Conservation (phyloP, 495 filamentous ascomycete species). For the Penicillium bovifimosum region DNA sequence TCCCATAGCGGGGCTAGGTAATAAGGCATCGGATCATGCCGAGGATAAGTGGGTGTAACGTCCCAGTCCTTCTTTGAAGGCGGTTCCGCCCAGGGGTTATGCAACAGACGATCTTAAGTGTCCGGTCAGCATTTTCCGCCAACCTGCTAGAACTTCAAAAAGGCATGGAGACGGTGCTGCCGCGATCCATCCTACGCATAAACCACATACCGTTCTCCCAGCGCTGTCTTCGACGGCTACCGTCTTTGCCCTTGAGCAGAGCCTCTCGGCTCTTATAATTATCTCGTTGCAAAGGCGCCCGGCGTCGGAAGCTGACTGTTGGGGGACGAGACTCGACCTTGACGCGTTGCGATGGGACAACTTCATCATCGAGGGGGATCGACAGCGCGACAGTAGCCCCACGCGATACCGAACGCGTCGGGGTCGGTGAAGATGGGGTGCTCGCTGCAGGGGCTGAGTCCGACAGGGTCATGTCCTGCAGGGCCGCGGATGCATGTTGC, state of each 20-base stretch:
- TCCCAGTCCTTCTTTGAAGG: slow-evolving; percentile 75
- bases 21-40: slow-evolving; percentile 72
- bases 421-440: slow-evolving; percentile 15
- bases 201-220: slow-evolving; percentile 85
- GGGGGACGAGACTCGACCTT: slow-evolving; percentile 24
- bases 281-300: slow-evolving; percentile 51
- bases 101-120: slow-evolving; percentile 68
- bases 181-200: not conserved
- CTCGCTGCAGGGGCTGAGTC: slow-evolving; percentile 20
- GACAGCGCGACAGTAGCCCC: slow-evolving; percentile 41
- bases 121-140: slow-evolving; percentile 4
- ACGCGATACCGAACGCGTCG: slow-evolving; percentile 26
- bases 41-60: slow-evolving; percentile 69
- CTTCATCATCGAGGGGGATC: slow-evolving; percentile 47
- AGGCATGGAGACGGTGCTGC: not conserved
- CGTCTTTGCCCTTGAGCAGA: slow-evolving; percentile 85
- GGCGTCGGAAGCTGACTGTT: slow-evolving; percentile 36
- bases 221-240: slow-evolving; percentile 76
- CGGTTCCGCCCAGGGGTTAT: slow-evolving; percentile 80
- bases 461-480: slow-evolving; percentile 38
- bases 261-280: slow-evolving; percentile 67
- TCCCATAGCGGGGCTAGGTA: slow-evolving; percentile 88
- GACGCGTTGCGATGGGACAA: slow-evolving; percentile 15
- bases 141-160: not conserved
- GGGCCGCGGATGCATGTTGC: slow-evolving; percentile 39